Evolutionary conservation across 495 filamentous ascomycete genomes (phyloP).

Genomic region (Aspergillus nidulans): DNA sequence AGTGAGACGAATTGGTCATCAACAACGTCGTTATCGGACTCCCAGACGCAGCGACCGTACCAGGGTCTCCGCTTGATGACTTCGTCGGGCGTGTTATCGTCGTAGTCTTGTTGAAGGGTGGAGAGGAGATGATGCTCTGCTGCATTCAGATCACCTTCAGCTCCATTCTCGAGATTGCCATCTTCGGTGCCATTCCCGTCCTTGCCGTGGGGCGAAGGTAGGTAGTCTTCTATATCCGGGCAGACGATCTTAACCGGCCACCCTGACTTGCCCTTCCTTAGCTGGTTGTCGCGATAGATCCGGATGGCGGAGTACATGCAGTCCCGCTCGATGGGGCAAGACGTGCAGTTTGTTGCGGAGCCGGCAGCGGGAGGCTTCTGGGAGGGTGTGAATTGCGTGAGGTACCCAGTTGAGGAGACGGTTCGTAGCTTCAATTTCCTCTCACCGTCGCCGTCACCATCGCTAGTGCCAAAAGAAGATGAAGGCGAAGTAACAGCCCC

Average conservation of each 20-base stretch:
- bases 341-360: conserved; percentile 79
- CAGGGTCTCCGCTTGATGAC: conserved; percentile 63
- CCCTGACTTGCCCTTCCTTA: conserved; percentile 54
- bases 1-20: conserved; percentile 89
- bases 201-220: conserved; percentile 1
- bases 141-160: not conserved
- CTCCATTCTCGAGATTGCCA: not conserved
- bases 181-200: not conserved
- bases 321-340: conserved; percentile 63
- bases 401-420: conserved; percentile 62
- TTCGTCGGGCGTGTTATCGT: conserved; percentile 28
- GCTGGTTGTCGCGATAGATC: conserved; percentile 63
- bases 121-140: conserved; percentile 30
- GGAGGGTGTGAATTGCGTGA: conserved; percentile 61
- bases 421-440: not conserved
- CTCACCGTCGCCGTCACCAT: not conserved
- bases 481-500: conserved; percentile 26
- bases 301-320: conserved; percentile 81
- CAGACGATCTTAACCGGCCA: conserved; percentile 89
- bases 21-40: conserved; percentile 81
- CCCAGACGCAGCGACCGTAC: conserved; percentile 94
- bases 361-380: conserved; percentile 74
- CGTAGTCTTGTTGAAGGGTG: conserved; percentile 65
- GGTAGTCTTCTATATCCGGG: conserved; percentile 79
- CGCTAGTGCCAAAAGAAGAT: not conserved